Conservation (phyloP, 345 rosid species). For the Melaleuca alternifolia region DNA sequence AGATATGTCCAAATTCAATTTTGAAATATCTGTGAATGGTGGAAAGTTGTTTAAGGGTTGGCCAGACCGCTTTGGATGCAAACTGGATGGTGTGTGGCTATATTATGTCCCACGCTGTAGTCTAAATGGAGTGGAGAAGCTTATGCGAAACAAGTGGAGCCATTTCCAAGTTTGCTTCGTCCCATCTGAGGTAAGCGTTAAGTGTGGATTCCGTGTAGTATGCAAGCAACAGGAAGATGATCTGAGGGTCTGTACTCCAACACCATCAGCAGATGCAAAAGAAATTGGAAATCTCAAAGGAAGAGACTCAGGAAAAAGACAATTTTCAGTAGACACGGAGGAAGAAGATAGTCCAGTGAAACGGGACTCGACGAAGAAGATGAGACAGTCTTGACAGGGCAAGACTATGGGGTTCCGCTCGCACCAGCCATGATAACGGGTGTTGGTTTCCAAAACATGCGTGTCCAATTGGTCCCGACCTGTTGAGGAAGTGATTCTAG, state of each 20-base stretch:
- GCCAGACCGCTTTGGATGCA: no score
- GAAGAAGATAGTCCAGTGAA: neutral
- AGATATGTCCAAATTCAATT: no score
- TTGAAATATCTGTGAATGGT: neutral
- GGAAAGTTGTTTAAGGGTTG: fast-evolving
- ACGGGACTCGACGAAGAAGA: neutral
- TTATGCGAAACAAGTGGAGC: fast-evolving
- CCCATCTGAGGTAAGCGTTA: no score
- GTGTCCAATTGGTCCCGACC: no score
- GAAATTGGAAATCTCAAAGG: neutral
- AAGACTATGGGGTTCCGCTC: neutral
- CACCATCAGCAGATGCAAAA: neutral
- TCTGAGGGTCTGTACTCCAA: neutral
- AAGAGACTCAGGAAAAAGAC: neutral
- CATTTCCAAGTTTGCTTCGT: no score
- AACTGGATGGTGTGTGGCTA: neutral
- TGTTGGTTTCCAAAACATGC: no score
- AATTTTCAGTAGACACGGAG: neutral
- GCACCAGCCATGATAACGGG: no score
- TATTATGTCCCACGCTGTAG: fast-evolving
- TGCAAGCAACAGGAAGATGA: neutral
- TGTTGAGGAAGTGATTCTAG: neutral
- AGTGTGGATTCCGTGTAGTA: neutral
- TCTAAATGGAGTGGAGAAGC: neutral
- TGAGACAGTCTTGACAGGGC: neutral